Conservation (phyloP, 768 basidiomycete species). For the Pleurotus citrinopileatus region DNA sequence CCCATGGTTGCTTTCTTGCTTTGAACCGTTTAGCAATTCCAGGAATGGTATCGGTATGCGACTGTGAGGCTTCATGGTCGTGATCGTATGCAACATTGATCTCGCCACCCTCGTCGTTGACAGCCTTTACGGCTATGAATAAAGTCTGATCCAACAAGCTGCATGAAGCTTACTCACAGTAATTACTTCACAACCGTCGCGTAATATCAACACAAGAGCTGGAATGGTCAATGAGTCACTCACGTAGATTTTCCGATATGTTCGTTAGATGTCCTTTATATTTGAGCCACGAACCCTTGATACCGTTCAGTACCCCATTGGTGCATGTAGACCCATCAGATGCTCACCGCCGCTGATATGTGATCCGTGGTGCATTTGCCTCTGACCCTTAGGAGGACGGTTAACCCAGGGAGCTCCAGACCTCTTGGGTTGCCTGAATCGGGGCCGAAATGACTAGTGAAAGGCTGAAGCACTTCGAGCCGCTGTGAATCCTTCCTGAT, state of each 20-base stretch:
- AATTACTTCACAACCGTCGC: constrained; percentile 56
- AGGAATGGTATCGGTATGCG: constrained; percentile 79
- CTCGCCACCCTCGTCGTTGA: constrained; percentile 92
- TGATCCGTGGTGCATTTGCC: constrained; percentile 99
- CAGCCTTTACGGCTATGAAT: constrained; percentile 63
- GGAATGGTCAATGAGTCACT: constrained; percentile 26
- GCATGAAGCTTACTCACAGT: constrained; percentile 50
- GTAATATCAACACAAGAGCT: too few relatives aligned
- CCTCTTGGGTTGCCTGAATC: constrained; percentile 42
- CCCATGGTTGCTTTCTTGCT: constrained; percentile 83
- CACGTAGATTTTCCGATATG: constrained; percentile 92
- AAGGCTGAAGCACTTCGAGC: constrained; percentile 85
- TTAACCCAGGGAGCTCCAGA: constrained; percentile 77
- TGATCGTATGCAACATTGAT: constrained; percentile 90
- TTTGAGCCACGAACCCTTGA: constrained; percentile 94
- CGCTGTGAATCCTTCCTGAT: constrained; percentile 81
- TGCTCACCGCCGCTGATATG: constrained; percentile 87
- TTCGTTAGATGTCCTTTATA: constrained; percentile 97
- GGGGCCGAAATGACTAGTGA: constrained; percentile 69
- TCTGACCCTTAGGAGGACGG: constrained; percentile 84
- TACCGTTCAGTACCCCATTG: constrained; percentile 2
- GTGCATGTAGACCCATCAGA: background rate
- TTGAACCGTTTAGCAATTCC: constrained; percentile 88
- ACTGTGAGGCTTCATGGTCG: constrained; percentile 41
- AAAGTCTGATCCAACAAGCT: background rate